Evolutionary conservation across 371 early-diverging fungal species (phyloP).

Genomic region (Saksenaea oblongispora): DNA sequence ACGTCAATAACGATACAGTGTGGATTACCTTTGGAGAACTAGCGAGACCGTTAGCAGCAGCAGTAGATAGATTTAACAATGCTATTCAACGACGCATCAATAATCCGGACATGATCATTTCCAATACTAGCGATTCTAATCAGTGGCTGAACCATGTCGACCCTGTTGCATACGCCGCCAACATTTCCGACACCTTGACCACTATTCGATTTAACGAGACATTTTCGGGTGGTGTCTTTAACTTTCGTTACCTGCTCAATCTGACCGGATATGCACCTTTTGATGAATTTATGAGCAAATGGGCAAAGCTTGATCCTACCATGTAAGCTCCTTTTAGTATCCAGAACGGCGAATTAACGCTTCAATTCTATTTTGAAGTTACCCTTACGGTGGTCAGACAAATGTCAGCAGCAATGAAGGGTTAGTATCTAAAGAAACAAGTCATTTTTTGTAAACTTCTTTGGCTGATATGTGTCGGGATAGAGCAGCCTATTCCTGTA

Average conservation of each 20-base stretch:
- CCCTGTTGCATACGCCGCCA: constrained; percentile 34
- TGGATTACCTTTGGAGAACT: constrained; percentile 39
- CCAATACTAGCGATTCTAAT: neutral
- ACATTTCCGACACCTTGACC: constrained; percentile 14
- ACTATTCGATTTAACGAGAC: constrained; percentile 36
- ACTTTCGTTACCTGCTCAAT: constrained; percentile 30
- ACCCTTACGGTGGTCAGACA: constrained; percentile 38
- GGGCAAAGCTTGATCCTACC: constrained; percentile 44
- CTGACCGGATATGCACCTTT: constrained; percentile 47
- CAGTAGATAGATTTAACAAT: constrained; percentile 28
- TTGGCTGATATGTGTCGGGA: neutral
- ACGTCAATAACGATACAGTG: constrained; percentile 41
- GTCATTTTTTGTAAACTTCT: neutral
- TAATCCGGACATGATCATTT: neutral
- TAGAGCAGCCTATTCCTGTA: constrained; percentile 54
- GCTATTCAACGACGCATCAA: constrained; percentile 17
- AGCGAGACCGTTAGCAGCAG: constrained; percentile 13
- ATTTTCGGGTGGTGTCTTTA: constrained; percentile 48
- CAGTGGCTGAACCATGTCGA: constrained; percentile 9
- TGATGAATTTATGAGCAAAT: constrained; percentile 46
- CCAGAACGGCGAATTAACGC: neutral
- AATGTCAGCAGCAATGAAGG: constrained; percentile 38
- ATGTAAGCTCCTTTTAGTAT: constrained; percentile 28
- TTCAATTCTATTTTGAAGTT: constrained; percentile 15
- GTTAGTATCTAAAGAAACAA: constrained; percentile 6